Evolutionary conservation across 306 rosid genomes (phyloP).

Genomic region (Herpetospermum pedunculosum): DNA sequence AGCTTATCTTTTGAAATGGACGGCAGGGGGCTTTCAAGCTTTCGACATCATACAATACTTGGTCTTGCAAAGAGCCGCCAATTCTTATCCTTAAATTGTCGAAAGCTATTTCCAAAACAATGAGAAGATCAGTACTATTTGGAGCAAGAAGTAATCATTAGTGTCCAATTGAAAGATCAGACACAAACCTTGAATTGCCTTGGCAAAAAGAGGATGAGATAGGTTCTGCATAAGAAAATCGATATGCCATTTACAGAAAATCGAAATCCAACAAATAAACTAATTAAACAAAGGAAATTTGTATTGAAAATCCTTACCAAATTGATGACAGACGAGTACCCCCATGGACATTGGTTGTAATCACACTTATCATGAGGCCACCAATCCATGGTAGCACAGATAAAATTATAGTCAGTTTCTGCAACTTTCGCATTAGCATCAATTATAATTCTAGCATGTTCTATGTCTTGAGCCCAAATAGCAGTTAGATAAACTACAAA

Average conservation of each 20-base stretch:
- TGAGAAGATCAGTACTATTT: constrained; percentile 15
- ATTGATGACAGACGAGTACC: constrained; percentile 52
- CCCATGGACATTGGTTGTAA: constrained; percentile 91
- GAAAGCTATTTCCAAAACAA: constrained; percentile 49
- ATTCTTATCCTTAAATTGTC: constrained; percentile 77
- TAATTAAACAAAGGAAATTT: neutral
- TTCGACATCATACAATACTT: constrained; percentile 64
- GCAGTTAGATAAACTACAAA: constrained; percentile 36
- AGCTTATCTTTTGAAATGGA: constrained; percentile 57
- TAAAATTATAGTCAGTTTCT: constrained; percentile 51
- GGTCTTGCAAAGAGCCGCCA: constrained; percentile 98
- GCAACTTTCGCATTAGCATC: constrained; percentile 40
- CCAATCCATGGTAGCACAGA: constrained; percentile 98
- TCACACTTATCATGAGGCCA: constrained; percentile 90
- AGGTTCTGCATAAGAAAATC: constrained; percentile 49
- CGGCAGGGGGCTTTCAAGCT: constrained; percentile 60
- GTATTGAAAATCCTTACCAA: constrained; percentile 33
- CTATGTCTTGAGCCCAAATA: constrained; percentile 35
- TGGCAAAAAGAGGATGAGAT: constrained; percentile 59
- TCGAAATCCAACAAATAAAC: neutral
- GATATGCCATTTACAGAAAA: neutral
- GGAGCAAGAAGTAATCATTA: neutral
- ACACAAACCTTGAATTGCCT: constrained; percentile 71
- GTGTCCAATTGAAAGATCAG: neutral
- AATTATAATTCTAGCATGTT: constrained; percentile 29